A percentile compares a stretch with the other conserved stretches of the same genome.
These are phyloP conservation scores for Atractiella rhizophila DNA, from an alignment of 768 basidiomycete species.

Conservation along the genomic window DNA sequence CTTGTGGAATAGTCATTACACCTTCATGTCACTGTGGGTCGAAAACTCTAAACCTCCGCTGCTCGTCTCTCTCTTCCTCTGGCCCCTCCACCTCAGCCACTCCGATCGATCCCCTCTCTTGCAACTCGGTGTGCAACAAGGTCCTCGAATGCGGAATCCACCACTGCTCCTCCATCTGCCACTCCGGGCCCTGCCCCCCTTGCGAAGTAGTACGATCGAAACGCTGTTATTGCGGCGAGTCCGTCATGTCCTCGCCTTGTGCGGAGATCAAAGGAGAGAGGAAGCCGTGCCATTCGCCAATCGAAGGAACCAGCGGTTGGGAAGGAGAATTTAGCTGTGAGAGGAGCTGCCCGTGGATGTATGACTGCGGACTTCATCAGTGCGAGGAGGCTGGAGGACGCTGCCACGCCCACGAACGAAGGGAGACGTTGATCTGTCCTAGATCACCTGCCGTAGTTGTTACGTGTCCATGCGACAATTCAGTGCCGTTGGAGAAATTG, in stretches of 20 bases:
- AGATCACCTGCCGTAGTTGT: slow-evolving; percentile 39
- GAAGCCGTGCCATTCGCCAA: slow-evolving; percentile 17
- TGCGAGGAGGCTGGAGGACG: slow-evolving; percentile 32
- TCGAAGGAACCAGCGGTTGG: slow-evolving; percentile 17
- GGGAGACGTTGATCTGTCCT: slow-evolving; percentile 38
- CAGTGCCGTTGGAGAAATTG: slow-evolving; percentile 27
- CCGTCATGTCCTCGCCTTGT: slow-evolving; percentile 35
- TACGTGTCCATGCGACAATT: slow-evolving; percentile 62
- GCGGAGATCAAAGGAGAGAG: slow-evolving; percentile 22
- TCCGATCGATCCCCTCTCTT: background rate
- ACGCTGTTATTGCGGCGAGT: slow-evolving; percentile 52
- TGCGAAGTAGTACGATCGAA: slow-evolving; percentile 54
- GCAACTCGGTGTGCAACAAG: background rate
- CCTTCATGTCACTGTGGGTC: too few species aligned
- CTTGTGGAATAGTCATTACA: too few species aligned
- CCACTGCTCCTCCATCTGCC: slow-evolving; percentile 29
- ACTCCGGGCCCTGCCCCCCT: slow-evolving; percentile 89
- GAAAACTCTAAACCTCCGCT: too few species aligned
- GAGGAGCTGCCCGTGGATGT: slow-evolving; percentile 23
- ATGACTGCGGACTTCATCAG: slow-evolving; percentile 28
- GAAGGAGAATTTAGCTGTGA: slow-evolving; percentile 34
- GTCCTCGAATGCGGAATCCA: background rate
- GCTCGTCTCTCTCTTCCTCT: too few species aligned
- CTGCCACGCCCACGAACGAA: slow-evolving; percentile 29
- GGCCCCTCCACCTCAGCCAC: slow-evolving; percentile 5